Evolutionary conservation across 805 yeast species (phyloP).

Genomic region (Ascoidea asiatica): DNA sequence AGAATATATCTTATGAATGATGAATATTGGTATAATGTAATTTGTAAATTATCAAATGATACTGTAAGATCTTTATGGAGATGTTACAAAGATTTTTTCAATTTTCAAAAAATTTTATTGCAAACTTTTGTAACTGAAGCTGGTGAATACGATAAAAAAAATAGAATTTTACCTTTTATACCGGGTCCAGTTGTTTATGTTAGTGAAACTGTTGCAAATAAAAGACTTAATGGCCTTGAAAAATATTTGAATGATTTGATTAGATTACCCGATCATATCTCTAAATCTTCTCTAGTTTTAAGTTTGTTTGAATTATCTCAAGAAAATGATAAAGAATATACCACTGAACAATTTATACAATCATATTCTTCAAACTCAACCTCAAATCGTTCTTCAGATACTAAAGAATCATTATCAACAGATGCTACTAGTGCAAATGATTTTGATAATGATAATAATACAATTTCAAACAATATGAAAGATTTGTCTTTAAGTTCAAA

Average conservation of each 20-base stretch:
- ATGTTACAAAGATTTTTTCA: constrained; percentile 91
- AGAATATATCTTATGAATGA: constrained; percentile 30
- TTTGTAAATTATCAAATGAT: constrained; percentile 58
- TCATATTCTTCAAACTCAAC: background rate
- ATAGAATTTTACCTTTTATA: constrained; percentile 79
- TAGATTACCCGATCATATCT: constrained; percentile 62
- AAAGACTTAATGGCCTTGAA: constrained; percentile 40
- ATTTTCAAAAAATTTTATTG: constrained; percentile 72
- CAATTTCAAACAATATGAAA: background rate
- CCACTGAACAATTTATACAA: background rate
- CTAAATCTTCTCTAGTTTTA: constrained; percentile 54
- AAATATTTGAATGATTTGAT: constrained; percentile 46
- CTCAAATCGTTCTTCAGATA: background rate
- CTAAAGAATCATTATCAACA: constrained; percentile 4
- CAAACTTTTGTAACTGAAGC: constrained; percentile 87
- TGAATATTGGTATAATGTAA: constrained; percentile 76
- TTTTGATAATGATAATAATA: background rate
- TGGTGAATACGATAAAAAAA: constrained; percentile 57
- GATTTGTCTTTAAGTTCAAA: background rate
- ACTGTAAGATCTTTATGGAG: constrained; percentile 61
- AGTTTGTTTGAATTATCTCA: constrained; percentile 48
- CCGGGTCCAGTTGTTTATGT: constrained; percentile 94
- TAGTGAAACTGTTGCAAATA: constrained; percentile 55
- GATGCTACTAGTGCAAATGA: constrained; percentile 4
- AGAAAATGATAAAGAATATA: constrained; percentile 19